Percentiles rank a stretch among this genome's conserved stretches.
These are phyloP conservation scores for Penicillium chermesinum DNA, from an alignment of 495 filamentous ascomycete genomes.

Conservation along the genomic window DNA sequence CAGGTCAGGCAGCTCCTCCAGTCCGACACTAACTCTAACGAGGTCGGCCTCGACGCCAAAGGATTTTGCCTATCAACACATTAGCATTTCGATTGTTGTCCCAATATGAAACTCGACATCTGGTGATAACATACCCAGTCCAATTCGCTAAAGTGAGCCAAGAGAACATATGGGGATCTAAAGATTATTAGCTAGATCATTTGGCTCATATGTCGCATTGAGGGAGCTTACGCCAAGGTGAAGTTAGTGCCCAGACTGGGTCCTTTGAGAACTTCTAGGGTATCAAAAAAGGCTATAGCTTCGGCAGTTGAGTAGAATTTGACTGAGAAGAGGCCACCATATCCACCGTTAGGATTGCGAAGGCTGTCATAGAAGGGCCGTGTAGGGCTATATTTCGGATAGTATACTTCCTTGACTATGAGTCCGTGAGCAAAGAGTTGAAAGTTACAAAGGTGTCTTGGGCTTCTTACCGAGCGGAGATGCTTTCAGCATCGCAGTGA, in stretches of 20 bases:
- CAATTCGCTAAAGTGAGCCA: conserved; percentile 89
- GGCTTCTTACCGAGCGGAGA: conserved; percentile 45
- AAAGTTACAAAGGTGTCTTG: background rate
- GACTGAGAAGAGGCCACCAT: conserved; percentile 83
- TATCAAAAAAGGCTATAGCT: conserved; percentile 78
- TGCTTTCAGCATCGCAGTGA: conserved; percentile 62
- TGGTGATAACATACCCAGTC: conserved; percentile 65
- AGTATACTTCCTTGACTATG: conserved; percentile 74
- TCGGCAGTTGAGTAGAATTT: conserved; percentile 67
- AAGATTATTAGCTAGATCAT: background rate
- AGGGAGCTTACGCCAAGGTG: conserved; percentile 58
- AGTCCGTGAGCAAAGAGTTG: background rate
- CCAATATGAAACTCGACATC: background rate
- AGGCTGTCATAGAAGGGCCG: conserved; percentile 70
- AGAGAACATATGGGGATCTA: conserved; percentile 79
- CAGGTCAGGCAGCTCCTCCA: conserved; percentile 72
- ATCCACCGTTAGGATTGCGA: conserved; percentile 71
- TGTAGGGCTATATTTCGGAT: conserved; percentile 74
- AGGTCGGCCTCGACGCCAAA: conserved; percentile 75
- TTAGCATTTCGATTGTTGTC: background rate
- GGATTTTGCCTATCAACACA: conserved; percentile 51
- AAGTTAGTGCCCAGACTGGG: conserved; percentile 97
- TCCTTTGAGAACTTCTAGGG: conserved; percentile 82
- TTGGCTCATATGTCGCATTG: background rate
- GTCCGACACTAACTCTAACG: conserved; percentile 81